Evolutionary conservation across 305 asterid species (phyloP).

Genomic region (Andrographis paniculata): DNA sequence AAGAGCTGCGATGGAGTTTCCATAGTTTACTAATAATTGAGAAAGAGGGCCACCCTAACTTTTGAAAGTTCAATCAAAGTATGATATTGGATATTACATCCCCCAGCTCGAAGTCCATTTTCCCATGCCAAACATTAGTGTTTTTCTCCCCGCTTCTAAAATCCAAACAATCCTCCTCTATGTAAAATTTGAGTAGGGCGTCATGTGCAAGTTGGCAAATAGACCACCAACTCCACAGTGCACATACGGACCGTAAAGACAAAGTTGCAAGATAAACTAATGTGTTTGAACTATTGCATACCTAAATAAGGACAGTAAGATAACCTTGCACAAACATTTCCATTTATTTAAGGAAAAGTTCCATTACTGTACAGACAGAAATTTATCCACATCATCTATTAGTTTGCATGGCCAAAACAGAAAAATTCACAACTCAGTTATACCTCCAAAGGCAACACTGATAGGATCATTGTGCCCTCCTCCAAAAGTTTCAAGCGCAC

Average conservation of each 20-base stretch:
- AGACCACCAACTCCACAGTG: neutral
- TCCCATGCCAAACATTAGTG: neutral
- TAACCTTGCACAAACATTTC: neutral
- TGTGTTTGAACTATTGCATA: neutral
- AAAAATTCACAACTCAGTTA: conserved; percentile 14
- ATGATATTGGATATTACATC: neutral
- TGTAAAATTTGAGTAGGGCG: neutral
- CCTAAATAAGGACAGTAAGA: neutral
- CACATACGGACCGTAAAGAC: neutral
- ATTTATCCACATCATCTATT: neutral
- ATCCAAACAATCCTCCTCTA: neutral
- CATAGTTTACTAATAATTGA: neutral
- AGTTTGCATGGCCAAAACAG: conserved; percentile 4
- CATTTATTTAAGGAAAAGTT: neutral
- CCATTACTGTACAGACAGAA: conserved; percentile 8
- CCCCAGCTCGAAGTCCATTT: neutral
- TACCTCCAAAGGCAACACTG: conserved; percentile 98
- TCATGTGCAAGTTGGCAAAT: no score
- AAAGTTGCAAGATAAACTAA: neutral
- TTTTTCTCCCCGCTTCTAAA: no score
- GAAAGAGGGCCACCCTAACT: neutral
- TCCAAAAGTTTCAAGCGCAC: conserved; percentile 90
- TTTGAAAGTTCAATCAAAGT: neutral
- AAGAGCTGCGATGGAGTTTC: neutral
- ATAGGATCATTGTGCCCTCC: conserved; percentile 99